These are phyloP conservation scores for Kitagawia praeruptora DNA, from an alignment of 129 eudicot species.

Conservation along the genomic window DNA sequence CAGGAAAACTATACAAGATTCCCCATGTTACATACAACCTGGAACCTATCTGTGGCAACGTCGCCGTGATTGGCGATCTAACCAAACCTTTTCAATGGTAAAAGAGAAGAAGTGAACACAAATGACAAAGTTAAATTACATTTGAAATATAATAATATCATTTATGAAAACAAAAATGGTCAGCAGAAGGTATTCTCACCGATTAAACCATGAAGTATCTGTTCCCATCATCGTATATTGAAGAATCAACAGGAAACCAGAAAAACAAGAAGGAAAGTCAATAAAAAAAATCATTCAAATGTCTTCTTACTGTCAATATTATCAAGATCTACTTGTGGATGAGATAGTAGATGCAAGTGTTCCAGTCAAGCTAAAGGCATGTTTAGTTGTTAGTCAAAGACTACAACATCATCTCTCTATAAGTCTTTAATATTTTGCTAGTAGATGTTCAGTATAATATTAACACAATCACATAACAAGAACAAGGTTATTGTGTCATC, in stretches of 20 bases:
- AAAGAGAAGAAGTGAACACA: not conserved
- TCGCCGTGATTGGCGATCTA: conserved; percentile 85
- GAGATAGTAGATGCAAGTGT: not conserved
- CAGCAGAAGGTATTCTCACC: conserved; percentile 35
- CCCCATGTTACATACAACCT: conserved; percentile 88
- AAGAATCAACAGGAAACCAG: conserved; percentile 15
- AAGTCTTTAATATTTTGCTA: not conserved
- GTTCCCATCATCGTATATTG: conserved; percentile 17
- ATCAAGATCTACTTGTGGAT: not conserved
- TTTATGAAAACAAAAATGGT: not conserved
- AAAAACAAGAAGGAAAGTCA: conserved; percentile 5
- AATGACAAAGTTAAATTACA: not conserved
- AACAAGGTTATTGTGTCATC: not conserved
- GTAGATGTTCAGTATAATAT: not conserved
- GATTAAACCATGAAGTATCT: conserved; percentile 63
- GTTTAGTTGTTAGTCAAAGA: not conserved
- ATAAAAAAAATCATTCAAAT: not conserved
- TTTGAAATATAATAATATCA: not conserved
- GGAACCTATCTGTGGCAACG: conserved; percentile 86
- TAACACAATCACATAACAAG: not conserved
- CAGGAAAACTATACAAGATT: conserved; percentile 79
- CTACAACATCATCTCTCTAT: not conserved
- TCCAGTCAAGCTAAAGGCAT: not conserved
- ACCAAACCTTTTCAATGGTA: conserved; percentile 54
- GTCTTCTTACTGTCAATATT: not conserved